Evolutionary conservation across 2,329 filamentous ascomycete species (phyloP).

Genomic region (Aspergillus cejpii): DNA sequence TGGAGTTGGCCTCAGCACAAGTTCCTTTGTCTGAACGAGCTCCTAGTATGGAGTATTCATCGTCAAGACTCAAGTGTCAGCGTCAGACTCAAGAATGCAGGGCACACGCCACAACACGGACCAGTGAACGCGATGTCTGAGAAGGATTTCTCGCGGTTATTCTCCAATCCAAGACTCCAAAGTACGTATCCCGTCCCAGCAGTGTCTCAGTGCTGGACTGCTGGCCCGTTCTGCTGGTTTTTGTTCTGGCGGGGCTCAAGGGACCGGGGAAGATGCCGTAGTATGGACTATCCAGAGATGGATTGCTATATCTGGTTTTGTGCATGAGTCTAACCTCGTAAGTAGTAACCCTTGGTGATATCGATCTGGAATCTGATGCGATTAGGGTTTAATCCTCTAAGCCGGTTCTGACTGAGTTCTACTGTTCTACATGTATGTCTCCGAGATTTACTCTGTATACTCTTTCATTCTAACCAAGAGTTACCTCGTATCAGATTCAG

Average conservation of each 20-base stretch:
- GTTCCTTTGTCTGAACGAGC: background rate
- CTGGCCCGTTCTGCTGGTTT: background rate
- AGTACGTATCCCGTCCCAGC: background rate
- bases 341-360: too few relatives aligned
- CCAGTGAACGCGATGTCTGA: too few relatives aligned
- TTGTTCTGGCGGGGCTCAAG: background rate
- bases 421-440: too few relatives aligned
- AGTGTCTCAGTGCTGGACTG: background rate
- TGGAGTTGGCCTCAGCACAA: too few relatives aligned
- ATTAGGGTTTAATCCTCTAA: too few relatives aligned
- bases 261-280: background rate
- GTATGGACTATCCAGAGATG: background rate
- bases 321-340: background rate
- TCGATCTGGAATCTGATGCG: background rate
- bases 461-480: too few relatives aligned
- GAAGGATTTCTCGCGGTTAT: background rate
- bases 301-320: background rate
- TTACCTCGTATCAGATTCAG: too few relatives aligned
- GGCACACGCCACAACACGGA: background rate
- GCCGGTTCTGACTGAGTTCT: too few relatives aligned
- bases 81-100: too few relatives aligned
- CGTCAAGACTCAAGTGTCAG: background rate
- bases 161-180: background rate
- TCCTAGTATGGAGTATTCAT: background rate
- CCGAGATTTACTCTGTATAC: too few relatives aligned